Evolutionary conservation across 1,284 basidiomycete species (phyloP), one percentile per base, ranked within the genome.

Genomic region (Ustanciosporium gigantosporum): DNA sequence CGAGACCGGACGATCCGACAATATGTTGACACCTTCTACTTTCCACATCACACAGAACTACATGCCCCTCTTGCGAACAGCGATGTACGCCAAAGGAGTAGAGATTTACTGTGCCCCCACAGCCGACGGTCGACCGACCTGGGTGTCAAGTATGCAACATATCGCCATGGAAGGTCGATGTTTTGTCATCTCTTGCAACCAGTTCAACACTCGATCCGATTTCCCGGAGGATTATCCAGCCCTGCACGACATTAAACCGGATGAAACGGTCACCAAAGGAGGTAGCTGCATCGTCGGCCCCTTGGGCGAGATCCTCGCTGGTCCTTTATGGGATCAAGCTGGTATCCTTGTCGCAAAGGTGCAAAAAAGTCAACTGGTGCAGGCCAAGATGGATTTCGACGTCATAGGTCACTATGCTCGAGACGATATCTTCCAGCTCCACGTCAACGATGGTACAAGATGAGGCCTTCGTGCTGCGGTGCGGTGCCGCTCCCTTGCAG

Each of bases 91-190:
- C 9, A 78, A 83, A 43, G 85, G 85, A 5, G 84, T 84, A 2
- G 82, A 87, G 66, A 79, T 87, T 17, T 87, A 87, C 71, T 86
- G 84, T 68, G 86, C 84, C 0, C 86, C 86, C 0, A 88, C 86
- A 2, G 87, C 88, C 21, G 88, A 89, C 68, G 81, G 82, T 3
- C 81, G 88, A 11, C 82, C 83, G 1, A 81, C 79, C 1, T 89
- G 87, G 87, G 81, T 83, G 52, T 80, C 81, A 45, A 83, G 84
- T 1, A 88, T 89, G 86, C 78, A 81, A 41, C 87, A 88, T 70
- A 87, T 89, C 41, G 87, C 87, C 1, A 79, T 86, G 41, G 88
- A 89, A 77, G 88, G 87, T 2, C 82, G 88, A 20, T 88, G 86
- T 78, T 88, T 87, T 73, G 88, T 89, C 31, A 78, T 88, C 21